Conservation (phyloP, 1,284 basidiomycete genomes). For the Tremellales sp. region DNA sequence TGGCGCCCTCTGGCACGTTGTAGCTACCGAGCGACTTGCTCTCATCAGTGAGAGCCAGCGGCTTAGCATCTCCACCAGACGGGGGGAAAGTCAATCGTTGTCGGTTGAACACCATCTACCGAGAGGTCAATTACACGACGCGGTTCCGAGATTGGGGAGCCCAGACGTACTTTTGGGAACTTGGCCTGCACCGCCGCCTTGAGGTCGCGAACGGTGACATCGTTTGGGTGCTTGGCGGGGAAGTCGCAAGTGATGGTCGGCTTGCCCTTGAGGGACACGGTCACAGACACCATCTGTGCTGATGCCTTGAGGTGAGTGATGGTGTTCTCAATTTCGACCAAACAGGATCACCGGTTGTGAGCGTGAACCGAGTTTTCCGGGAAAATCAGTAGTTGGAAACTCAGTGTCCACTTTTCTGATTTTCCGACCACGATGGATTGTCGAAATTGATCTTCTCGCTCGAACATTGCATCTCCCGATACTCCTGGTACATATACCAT, state of each 20-base stretch:
- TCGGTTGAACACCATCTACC: conserved; percentile 63
- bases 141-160: not conserved
- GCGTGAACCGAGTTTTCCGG: not conserved
- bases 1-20: conserved; percentile 57
- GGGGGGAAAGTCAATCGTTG: conserved; percentile 61
- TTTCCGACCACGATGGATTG: no score
- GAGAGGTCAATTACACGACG: not conserved
- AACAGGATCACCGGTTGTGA: not conserved
- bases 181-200: conserved; percentile 48
- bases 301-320: not conserved
- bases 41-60: conserved; percentile 60
- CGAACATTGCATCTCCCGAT: not conserved
- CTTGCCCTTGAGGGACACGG: conserved; percentile 53
- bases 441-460: not conserved
- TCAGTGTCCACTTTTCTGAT: no score
- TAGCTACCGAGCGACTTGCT: conserved; percentile 59
- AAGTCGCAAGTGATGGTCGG: conserved; percentile 61
- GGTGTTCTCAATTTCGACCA: not conserved
- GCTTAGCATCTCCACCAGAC: conserved; percentile 25
- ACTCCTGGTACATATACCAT: conserved; percentile 2
- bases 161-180: conserved; percentile 53
- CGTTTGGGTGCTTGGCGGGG: conserved; percentile 49
- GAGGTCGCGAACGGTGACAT: conserved; percentile 48
- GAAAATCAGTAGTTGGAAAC: not conserved
- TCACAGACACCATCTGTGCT: conserved; percentile 62